Conservation (phyloP, 1,284 basidiomycete genomes). For the Boletus smithii region DNA sequence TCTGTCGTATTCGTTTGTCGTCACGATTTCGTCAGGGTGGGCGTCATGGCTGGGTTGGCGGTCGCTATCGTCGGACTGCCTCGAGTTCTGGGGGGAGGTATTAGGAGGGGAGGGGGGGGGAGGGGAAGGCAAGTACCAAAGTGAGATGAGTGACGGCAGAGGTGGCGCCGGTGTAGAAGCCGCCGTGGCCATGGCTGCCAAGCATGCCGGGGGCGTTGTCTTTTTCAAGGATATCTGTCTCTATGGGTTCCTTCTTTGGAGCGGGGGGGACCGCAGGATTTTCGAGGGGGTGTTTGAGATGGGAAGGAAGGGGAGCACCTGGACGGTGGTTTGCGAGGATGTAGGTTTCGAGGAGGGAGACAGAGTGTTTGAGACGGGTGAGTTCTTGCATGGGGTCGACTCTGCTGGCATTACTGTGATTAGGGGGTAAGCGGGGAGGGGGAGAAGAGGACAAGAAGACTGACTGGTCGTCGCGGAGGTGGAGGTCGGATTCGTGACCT, state of each 20-base stretch:
- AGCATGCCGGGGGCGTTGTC: slow-evolving; percentile 59
- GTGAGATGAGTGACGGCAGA: slow-evolving; percentile 65
- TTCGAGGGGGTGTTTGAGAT: slow-evolving; percentile 35
- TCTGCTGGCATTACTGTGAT: slow-evolving; percentile 44
- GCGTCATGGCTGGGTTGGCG: slow-evolving; percentile 47
- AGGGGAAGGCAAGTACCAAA: slow-evolving; percentile 41
- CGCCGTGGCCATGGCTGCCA: slow-evolving; percentile 58
- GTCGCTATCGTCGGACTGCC: slow-evolving; percentile 52
- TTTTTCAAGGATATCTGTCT: slow-evolving; percentile 47
- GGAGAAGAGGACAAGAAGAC: slow-evolving; percentile 22
- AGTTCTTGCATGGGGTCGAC: slow-evolving; percentile 73
- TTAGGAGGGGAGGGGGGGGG: slow-evolving; percentile 13
- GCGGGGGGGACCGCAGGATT: slow-evolving; percentile 32
- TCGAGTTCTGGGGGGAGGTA: slow-evolving; percentile 36
- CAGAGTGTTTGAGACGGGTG: slow-evolving; percentile 66
- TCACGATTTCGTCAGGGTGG: slow-evolving; percentile 40
- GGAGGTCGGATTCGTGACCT: slow-evolving; percentile 48
- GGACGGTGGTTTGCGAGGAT: slow-evolving; percentile 51
- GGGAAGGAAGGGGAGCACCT: slow-evolving; percentile 22
- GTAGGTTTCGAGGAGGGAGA: slow-evolving; percentile 68
- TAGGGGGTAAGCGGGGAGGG: slow-evolving; percentile 14
- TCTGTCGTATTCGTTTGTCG: slow-evolving; percentile 56
- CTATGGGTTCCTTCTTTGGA: slow-evolving; percentile 54
- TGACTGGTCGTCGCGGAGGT: slow-evolving; percentile 57
- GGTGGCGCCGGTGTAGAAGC: slow-evolving; percentile 71